Conservation (phyloP, 2,329 filamentous ascomycete genomes). For the Diatrype stigma region DNA sequence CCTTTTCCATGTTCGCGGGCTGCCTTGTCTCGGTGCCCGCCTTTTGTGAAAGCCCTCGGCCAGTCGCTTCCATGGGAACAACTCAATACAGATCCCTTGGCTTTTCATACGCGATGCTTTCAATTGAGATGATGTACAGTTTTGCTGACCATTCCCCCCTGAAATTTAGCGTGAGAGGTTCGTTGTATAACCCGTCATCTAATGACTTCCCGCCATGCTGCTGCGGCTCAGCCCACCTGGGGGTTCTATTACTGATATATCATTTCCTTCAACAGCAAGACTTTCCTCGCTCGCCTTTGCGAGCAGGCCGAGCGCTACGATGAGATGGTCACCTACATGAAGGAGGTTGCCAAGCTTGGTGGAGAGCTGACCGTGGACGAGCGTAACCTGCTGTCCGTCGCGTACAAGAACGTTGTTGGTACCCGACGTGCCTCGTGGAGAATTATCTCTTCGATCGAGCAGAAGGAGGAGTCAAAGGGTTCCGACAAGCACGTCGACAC, state of each 20-base stretch:
- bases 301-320: conserved; percentile 99
- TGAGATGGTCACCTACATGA: conserved; percentile 99
- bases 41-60: conserved; percentile 3
- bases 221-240: conserved; percentile 10
- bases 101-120: conserved; percentile 6
- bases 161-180: conserved; percentile 65
- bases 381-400: conserved; percentile 96
- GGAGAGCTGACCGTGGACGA: conserved; percentile 89
- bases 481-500: conserved; percentile 89
- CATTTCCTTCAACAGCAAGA: conserved; percentile 67
- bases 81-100: conserved; percentile 20
- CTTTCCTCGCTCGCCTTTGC: conserved; percentile 98
- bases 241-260: conserved; percentile 13
- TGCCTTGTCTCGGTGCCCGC: conserved; percentile 14
- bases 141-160: conserved; percentile 25
- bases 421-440: conserved; percentile 98
- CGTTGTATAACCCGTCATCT: conserved; percentile 24
- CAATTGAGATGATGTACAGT: neutral
- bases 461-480: conserved; percentile 99
- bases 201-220: conserved; percentile 4
- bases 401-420: conserved; percentile 99
- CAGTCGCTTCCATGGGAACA: neutral
- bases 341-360: conserved; percentile 92
- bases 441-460: conserved; percentile 99
- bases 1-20: conserved; percentile 6